Evolutionary conservation across 208 protist genomes (phyloP), one percentile per base, ranked within the genome.

Genomic region (Leishmania turanica): DNA sequence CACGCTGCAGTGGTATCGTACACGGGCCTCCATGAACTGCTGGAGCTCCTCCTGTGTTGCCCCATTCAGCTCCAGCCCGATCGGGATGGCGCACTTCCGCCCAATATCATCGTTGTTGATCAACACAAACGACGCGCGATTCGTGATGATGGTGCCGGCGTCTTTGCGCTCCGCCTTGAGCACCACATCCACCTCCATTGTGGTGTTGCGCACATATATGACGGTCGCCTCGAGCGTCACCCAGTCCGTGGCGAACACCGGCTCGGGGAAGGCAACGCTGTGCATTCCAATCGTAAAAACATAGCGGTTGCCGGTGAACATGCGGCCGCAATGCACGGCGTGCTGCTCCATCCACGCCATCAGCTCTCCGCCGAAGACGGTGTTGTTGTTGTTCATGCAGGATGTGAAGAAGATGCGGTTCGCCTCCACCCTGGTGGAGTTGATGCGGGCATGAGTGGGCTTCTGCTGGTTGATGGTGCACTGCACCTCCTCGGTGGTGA

Each of bases 271-370:
- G 34, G 87, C 83, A 34, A 98, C 91, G 77, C 89, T 96, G 88
- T 98, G 92, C 96, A 98, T 97, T n/a, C 89, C 90, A 17, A 97
- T 83, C 24, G 92, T 96, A 77, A 89, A 96, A n/a, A 98, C 86
- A 79, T 98, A 82, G 56, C 93, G 87, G 84, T 97, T 96, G 42
- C 89, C 93, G 19, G 92, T 95, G 81, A 98, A 97, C 90, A 95
- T 96, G 71, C 91, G 88, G 73, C 86, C 96, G 77, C 96, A 98
- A 83, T 97, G 88, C 49, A 93, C 89, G 24, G 96, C 96, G 78
- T 97, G 92, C 64, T 83, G 86, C 87, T 98, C 96, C 96, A 98
- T 98, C 94, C 96, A 98, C 65, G 86, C 71, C 92, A 98, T 96
- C 71, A 98, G 80, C 81, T 98, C 96, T 3, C 96, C 96, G 56